phyloP scores from a whole-genome alignment of 768 basidiomycete species.

The Roridomyces roridus region DNA sequence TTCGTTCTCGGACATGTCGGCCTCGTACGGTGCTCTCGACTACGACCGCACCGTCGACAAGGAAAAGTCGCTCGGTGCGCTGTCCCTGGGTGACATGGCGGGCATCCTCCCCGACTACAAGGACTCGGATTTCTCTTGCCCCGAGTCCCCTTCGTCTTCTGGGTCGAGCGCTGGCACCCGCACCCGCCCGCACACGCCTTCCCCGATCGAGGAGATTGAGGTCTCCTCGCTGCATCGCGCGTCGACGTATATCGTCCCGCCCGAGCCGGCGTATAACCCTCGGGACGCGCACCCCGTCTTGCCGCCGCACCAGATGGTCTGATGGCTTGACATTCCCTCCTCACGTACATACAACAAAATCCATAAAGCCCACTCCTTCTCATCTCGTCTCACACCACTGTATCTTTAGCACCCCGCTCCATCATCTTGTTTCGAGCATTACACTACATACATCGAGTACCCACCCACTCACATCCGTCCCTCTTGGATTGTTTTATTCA shows the following conservation, averaged over 20 bases:
- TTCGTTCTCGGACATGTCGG: conserved; percentile 53
- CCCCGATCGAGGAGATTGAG: conserved; percentile 24
- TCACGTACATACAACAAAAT: conserved; percentile 2
- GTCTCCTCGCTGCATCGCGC: conserved; percentile 31
- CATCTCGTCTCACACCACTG: not conserved
- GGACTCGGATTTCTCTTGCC: conserved; percentile 35
- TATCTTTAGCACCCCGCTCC: conserved; percentile 19
- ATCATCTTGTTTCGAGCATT: too few relatives aligned
- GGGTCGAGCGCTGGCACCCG: not conserved
- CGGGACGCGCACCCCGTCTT: conserved; percentile 16
- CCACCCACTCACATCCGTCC: too few relatives aligned
- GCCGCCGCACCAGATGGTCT: conserved; percentile 21
- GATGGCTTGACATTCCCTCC: not conserved
- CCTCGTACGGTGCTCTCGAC: conserved; percentile 45
- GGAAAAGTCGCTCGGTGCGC: conserved; percentile 22
- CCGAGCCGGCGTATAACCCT: conserved; percentile 24
- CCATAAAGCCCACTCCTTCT: not conserved
- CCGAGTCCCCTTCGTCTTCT: conserved; percentile 34
- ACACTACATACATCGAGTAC: too few relatives aligned
- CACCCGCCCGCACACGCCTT: not conserved
- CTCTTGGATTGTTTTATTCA: too few relatives aligned
- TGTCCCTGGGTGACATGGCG: conserved; percentile 44
- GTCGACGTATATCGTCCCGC: conserved; percentile 10
- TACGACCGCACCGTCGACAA: conserved; percentile 36
- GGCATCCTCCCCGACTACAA: conserved; percentile 46